These are phyloP conservation scores for Beauveria pseudobassiana DNA, from an alignment of 2,329 filamentous ascomycete species.

Conservation along the genomic window DNA sequence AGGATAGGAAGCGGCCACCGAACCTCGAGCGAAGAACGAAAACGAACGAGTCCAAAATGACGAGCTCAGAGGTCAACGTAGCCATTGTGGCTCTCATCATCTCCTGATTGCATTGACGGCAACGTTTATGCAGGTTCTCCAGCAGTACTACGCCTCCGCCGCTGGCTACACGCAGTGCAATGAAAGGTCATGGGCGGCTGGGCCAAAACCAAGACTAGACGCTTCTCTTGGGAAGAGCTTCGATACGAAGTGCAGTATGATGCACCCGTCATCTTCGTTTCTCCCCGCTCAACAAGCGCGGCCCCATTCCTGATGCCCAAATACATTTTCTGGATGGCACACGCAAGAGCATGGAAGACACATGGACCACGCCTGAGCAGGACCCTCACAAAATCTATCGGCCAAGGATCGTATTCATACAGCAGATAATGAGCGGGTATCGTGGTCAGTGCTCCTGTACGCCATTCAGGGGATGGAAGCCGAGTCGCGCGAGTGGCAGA, in stretches of 20 bases:
- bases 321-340: constrained; percentile 34
- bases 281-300: constrained; percentile 32
- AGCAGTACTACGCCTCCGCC: constrained; percentile 43
- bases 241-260: constrained; percentile 44
- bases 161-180: constrained; percentile 42
- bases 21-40: not conserved
- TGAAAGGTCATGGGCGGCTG: constrained; percentile 41
- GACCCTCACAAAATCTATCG: constrained; percentile 21
- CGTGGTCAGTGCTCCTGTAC: constrained; percentile 45
- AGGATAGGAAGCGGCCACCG: not conserved
- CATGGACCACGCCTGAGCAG: constrained; percentile 25
- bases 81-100: constrained; percentile 38
- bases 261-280: constrained; percentile 44
- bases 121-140: constrained; percentile 39
- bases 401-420: constrained; percentile 38
- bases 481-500: constrained; percentile 40
- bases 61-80: constrained; percentile 26
- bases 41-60: not conserved
- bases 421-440: constrained; percentile 48
- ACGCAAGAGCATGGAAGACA: constrained; percentile 26
- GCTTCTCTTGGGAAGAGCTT: constrained; percentile 35
- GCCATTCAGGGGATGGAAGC: constrained; percentile 43
- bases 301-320: constrained; percentile 23
- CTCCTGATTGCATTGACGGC: constrained; percentile 39
- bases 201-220: constrained; percentile 32